A percentile compares a stretch with the other conserved stretches of the same genome.
These are phyloP conservation scores for Rhizopus sp. DNA, from an alignment of 371 early-diverging fungal genomes.

Conservation along the genomic window DNA sequence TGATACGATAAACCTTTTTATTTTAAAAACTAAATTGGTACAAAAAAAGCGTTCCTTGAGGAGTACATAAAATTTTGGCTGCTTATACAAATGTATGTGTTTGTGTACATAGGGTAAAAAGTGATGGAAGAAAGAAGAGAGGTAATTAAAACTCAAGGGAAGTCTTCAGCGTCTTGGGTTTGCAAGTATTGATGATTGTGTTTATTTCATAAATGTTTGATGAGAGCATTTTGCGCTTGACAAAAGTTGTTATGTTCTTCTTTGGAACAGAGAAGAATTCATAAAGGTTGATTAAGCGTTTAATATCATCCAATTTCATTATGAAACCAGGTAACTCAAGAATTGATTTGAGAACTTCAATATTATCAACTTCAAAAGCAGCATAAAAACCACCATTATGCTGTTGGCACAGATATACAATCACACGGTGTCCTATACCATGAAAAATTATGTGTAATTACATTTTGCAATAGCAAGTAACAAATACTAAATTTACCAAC, in stretches of 20 bases:
- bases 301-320: conserved; percentile 15
- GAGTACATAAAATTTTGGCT: conserved; percentile 7
- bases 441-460: conserved; percentile 20
- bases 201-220: conserved; percentile 20
- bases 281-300: conserved; percentile 10
- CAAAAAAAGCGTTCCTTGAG: conserved; percentile 7
- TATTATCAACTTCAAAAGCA: conserved; percentile 22
- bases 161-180: conserved; percentile 17
- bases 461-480: conserved; percentile 25
- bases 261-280: conserved; percentile 8
- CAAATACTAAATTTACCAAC: conserved; percentile 27
- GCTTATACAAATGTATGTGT: conserved; percentile 9
- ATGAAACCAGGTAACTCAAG: conserved; percentile 16
- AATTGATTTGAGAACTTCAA: conserved; percentile 19
- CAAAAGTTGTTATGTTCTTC: conserved; percentile 3
- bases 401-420: conserved; percentile 25
- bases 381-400: conserved; percentile 20
- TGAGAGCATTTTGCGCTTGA: conserved; percentile 16
- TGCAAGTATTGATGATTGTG: conserved; percentile 17
- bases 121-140: conserved; percentile 19
- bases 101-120: conserved; percentile 11
- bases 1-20: conserved; percentile 12
- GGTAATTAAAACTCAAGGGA: conserved; percentile 16
- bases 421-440: conserved; percentile 24
- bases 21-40: conserved; percentile 6